A percentile compares a stretch with the other conserved stretches of the same genome.
These are phyloP conservation scores for Serendipita sp. DNA, from an alignment of 768 basidiomycete genomes.

Conservation along the genomic window DNA sequence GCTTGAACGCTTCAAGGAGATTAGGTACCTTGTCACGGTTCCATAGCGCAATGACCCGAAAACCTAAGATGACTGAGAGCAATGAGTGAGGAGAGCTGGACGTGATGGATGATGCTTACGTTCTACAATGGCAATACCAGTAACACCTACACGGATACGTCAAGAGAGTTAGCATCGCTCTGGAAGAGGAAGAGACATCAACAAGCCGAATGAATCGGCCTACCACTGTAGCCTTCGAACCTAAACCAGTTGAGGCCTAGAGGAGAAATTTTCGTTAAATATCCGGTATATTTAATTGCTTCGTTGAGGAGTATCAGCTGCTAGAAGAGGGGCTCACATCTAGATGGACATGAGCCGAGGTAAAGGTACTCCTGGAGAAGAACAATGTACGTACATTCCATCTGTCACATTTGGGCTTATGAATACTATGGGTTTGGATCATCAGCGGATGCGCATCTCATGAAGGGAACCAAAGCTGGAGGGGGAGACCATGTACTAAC, in stretches of 20 bases:
- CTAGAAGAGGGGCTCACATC: not conserved
- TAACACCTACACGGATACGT: not conserved
- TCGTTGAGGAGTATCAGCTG: too few relatives aligned
- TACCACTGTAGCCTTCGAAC: constrained; percentile 1
- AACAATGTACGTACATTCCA: not conserved
- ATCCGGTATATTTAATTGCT: too few relatives aligned
- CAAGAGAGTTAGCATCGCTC: not conserved
- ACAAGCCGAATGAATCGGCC: not conserved
- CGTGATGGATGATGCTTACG: not conserved
- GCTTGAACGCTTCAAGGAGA: not conserved
- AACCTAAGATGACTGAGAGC: not conserved
- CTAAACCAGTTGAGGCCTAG: not conserved
- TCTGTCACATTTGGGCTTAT: not conserved
- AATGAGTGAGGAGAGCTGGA: not conserved
- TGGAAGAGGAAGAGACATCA: too few relatives aligned
- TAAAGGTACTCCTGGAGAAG: not conserved
- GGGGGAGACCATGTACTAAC: not conserved
- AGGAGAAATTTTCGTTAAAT: too few relatives aligned
- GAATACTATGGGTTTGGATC: not conserved
- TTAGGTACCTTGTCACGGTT: not conserved
- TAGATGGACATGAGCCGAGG: not conserved
- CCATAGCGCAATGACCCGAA: constrained; percentile 2
- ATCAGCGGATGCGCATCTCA: not conserved
- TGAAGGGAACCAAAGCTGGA: not conserved
- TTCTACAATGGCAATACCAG: not conserved